These are phyloP conservation scores for Chlorella sp. DNA, from an alignment of 139 green algal species.

Conservation along the genomic window DNA sequence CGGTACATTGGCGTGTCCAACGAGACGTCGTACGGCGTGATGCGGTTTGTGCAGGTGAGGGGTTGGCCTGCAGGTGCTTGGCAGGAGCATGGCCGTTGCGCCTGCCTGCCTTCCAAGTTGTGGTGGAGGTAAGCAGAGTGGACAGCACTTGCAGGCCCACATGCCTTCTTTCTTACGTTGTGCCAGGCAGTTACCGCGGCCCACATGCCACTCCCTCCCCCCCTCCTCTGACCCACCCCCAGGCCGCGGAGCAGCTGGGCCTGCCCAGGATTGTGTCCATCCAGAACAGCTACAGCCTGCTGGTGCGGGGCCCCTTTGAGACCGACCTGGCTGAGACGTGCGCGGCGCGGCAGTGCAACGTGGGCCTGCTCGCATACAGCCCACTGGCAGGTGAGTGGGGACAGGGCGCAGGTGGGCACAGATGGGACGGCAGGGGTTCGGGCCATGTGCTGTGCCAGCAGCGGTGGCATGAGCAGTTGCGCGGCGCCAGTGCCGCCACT, in stretches of 20 bases:
- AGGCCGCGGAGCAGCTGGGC: slow-evolving; percentile 56
- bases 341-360: slow-evolving; percentile 64
- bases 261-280: slow-evolving; percentile 87
- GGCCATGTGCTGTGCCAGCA: no score
- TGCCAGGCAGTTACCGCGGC: no score
- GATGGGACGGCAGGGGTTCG: no score
- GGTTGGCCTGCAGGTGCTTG: not conserved
- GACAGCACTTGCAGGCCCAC: not conserved
- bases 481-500: no score
- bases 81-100: no score
- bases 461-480: no score
- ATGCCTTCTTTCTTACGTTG: no score
- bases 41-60: slow-evolving; percentile 62
- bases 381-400: slow-evolving; percentile 67
- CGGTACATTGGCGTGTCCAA: slow-evolving; percentile 91
- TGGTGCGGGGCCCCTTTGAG: slow-evolving; percentile 80
- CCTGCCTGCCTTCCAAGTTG: no score
- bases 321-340: slow-evolving; percentile 63
- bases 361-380: slow-evolving; percentile 90
- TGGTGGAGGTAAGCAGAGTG: no score
- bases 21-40: slow-evolving; percentile 92
- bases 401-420: no score
- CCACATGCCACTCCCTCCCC: not conserved
- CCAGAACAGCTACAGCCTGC: slow-evolving; percentile 78
- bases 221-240: not conserved